phyloP scores from a whole-genome alignment of 2,329 filamentous ascomycete genomes.

The Dothiorella sarmentorum region DNA sequence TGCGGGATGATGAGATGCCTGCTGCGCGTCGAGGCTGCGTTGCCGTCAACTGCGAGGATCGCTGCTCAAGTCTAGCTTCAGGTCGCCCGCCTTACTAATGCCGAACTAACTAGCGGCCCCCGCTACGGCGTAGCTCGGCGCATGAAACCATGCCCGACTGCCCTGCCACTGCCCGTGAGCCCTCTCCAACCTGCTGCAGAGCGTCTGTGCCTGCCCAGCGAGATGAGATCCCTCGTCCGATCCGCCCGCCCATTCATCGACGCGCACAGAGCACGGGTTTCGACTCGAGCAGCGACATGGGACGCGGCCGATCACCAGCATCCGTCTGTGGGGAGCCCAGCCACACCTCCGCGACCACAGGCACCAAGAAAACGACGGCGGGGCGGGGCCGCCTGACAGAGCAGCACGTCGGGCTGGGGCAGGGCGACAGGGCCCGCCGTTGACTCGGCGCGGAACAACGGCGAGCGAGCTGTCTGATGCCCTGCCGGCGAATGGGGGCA shows the following conservation, averaged over 20 bases:
- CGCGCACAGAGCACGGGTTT: slow-evolving; percentile 13
- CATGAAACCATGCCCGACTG: no score
- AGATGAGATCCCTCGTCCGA: slow-evolving; percentile 12
- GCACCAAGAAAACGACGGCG: background rate
- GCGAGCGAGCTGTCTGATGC: slow-evolving; percentile 2
- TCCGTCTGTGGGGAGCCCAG: slow-evolving; percentile 10
- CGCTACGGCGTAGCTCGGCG: slow-evolving; percentile 10
- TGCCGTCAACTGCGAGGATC: slow-evolving; percentile 7
- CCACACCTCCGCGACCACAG: slow-evolving; percentile 10
- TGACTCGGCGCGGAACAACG: slow-evolving; percentile 11
- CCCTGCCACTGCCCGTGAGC: no score
- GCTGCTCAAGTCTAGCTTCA: no score
- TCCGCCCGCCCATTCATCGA: slow-evolving; percentile 12
- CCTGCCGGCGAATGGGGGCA: slow-evolving; percentile 8
- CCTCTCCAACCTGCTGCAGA: background rate
- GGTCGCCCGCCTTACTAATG: slow-evolving; percentile 13
- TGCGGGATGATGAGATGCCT: slow-evolving; percentile 13
- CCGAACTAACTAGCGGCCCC: slow-evolving; percentile 1
- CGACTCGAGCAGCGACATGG: slow-evolving; percentile 10
- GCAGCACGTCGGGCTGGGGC: no score
- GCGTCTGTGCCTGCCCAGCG: background rate
- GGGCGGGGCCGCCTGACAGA: background rate
- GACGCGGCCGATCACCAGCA: slow-evolving; percentile 9
- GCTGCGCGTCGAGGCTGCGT: background rate
- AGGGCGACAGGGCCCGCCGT: slow-evolving; percentile 2